Evolutionary conservation across 441 rosid genomes (phyloP).

Genomic region (Heliophila coronopifolia): DNA sequence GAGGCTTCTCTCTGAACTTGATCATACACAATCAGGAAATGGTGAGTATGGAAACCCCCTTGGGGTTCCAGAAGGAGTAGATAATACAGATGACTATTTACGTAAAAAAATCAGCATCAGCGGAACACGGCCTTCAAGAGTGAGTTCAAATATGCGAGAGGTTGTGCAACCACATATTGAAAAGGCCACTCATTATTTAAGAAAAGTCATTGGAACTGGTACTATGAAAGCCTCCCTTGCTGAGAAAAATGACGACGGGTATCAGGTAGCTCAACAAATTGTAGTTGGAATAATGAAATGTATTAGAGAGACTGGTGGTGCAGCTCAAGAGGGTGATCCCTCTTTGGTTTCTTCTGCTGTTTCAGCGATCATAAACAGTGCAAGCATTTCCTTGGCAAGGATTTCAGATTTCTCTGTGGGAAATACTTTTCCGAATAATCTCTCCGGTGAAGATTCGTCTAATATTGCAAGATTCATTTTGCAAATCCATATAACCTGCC

Average conservation of each 20-base stretch:
- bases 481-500: slow-evolving; percentile 71
- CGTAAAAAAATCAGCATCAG: slow-evolving; percentile 78
- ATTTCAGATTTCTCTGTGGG: slow-evolving; percentile 62
- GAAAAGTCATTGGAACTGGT: slow-evolving; percentile 52
- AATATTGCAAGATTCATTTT: slow-evolving; percentile 60
- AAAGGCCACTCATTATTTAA: slow-evolving; percentile 53
- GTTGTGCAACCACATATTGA: slow-evolving; percentile 67
- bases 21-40: slow-evolving; percentile 62
- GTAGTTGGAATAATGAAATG: slow-evolving; percentile 69
- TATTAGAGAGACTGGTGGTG: slow-evolving; percentile 89
- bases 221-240: slow-evolving; percentile 40
- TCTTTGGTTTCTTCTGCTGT: slow-evolving; percentile 89
- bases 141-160: slow-evolving; percentile 80
- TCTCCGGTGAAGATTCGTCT: slow-evolving; percentile 41
- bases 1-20: slow-evolving; percentile 89
- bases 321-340: slow-evolving; percentile 98
- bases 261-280: slow-evolving; percentile 81
- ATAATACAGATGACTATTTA: slow-evolving; percentile 82
- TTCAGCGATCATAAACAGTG: slow-evolving; percentile 73
- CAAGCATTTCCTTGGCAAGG: slow-evolving; percentile 58
- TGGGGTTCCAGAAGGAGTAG: slow-evolving; percentile 80
- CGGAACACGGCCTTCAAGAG: slow-evolving; percentile 56
- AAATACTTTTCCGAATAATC: slow-evolving; percentile 43
- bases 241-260: slow-evolving; percentile 62
- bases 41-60: slow-evolving; percentile 76